phyloP scores from a whole-genome alignment of 2,329 filamentous ascomycete genomes.

The Trichoderma gracile region DNA sequence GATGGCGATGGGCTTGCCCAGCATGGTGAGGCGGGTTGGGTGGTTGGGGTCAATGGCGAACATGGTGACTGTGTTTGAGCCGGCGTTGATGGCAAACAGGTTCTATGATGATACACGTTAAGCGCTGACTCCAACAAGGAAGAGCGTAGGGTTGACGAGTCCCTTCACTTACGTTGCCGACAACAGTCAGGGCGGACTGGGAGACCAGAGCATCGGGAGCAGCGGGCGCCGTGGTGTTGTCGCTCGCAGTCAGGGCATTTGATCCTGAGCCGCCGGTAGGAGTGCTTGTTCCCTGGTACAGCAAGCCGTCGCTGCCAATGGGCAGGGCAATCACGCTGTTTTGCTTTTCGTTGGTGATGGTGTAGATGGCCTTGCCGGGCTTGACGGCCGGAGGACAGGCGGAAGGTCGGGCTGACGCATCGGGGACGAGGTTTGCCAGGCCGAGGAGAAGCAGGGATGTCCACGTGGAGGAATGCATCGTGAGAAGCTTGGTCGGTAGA shows the following conservation, averaged over 20 bases:
- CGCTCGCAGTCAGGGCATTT: constrained; percentile 41
- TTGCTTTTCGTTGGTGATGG: constrained; percentile 54
- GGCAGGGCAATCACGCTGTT: constrained; percentile 54
- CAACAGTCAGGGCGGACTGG: constrained; percentile 53
- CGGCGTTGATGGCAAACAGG: constrained; percentile 56
- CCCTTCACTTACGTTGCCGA: constrained; percentile 47
- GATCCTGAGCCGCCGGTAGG: constrained; percentile 51
- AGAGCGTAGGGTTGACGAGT: too few relatives aligned
- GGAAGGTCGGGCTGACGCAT: not conserved
- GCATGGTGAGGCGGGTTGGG: constrained; percentile 46
- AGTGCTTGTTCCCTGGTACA: constrained; percentile 46
- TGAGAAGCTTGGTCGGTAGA: not conserved
- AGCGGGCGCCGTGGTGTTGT: constrained; percentile 40
- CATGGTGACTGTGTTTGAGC: constrained; percentile 55
- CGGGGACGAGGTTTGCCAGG: constrained; percentile 3
- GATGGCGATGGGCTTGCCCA: constrained; percentile 46
- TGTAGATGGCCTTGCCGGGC: constrained; percentile 52
- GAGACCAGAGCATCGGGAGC: constrained; percentile 53
- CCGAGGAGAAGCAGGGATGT: constrained; percentile 4
- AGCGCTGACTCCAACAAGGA: too few relatives aligned
- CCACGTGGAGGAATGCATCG: constrained; percentile 17
- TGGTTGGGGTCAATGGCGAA: constrained; percentile 46
- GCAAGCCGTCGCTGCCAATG: constrained; percentile 48
- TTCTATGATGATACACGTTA: constrained; percentile 36
- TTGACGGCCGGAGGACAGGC: not conserved